phyloP scores from a whole-genome alignment of 164 flowering plant genomes.

The Stephania yunnanensis region DNA sequence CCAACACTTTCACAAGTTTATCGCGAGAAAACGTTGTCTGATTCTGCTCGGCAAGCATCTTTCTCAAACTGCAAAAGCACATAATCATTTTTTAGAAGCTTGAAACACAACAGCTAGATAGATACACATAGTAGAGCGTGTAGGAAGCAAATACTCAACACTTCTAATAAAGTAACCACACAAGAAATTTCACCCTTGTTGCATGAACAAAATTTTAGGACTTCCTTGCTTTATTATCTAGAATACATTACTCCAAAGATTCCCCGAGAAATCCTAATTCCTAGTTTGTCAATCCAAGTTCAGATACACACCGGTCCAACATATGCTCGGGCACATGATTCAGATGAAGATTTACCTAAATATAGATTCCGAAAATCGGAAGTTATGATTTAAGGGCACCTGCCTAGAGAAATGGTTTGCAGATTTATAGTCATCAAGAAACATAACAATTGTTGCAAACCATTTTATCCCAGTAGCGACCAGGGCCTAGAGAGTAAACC shows the following conservation, averaged over 20 bases:
- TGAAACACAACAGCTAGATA: background rate
- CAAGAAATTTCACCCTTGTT: background rate
- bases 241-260: too few relatives aligned
- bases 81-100: background rate
- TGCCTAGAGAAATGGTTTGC: background rate
- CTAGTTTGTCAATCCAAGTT: background rate
- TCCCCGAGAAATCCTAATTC: too few relatives aligned
- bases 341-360: background rate
- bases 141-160: background rate
- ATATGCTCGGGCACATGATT: background rate
- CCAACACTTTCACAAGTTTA: constrained; percentile 69
- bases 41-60: constrained; percentile 54
- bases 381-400: background rate
- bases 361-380: background rate
- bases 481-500: background rate
- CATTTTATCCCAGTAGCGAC: background rate
- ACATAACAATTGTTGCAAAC: background rate
- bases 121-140: too few relatives aligned
- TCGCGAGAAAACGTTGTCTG: constrained; percentile 51
- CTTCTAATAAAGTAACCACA: background rate
- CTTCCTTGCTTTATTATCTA: background rate
- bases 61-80: constrained; percentile 53
- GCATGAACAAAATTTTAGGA: background rate
- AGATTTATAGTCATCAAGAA: background rate
- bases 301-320: background rate